Evolutionary conservation across 306 rosid genomes (phyloP).

Genomic region (Lablab purpureus): DNA sequence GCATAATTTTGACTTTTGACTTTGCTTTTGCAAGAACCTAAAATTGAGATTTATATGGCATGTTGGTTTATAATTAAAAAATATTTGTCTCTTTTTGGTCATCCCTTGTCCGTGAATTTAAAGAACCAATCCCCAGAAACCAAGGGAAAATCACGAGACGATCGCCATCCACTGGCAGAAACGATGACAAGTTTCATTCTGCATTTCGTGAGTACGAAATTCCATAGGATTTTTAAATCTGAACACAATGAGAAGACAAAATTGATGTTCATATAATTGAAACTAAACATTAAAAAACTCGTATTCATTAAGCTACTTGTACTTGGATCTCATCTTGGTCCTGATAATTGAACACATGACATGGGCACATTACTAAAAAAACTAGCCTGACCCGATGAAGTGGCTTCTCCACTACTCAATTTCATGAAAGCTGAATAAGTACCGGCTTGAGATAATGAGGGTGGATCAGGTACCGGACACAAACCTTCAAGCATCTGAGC

Average conservation of each 20-base stretch:
- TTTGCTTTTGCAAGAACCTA: background rate
- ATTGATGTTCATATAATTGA: background rate
- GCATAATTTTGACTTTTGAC: background rate
- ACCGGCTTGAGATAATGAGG: conserved; percentile 60
- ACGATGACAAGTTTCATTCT: background rate
- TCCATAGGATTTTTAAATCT: background rate
- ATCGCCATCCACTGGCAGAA: background rate
- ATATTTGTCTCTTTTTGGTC: background rate
- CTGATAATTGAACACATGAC: conserved; percentile 81
- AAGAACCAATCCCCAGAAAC: background rate
- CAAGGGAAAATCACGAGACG: background rate
- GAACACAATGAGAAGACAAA: conserved; percentile 16
- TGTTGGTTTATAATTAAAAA: background rate
- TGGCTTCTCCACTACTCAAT: conserved; percentile 65
- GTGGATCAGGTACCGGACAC: conserved; percentile 64
- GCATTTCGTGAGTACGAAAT: background rate
- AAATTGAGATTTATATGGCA: background rate
- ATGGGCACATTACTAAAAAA: conserved; percentile 65
- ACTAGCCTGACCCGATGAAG: conserved; percentile 78
- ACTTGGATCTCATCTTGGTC: conserved; percentile 69
- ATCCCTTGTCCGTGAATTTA: background rate
- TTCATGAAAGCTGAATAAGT: conserved; percentile 61
- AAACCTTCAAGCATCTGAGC: conserved; percentile 95
- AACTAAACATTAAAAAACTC: background rate
- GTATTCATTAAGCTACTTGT: background rate